These are phyloP conservation scores for Coniosporium apollinis DNA, from an alignment of 495 filamentous ascomycete species.

Conservation along the genomic window DNA sequence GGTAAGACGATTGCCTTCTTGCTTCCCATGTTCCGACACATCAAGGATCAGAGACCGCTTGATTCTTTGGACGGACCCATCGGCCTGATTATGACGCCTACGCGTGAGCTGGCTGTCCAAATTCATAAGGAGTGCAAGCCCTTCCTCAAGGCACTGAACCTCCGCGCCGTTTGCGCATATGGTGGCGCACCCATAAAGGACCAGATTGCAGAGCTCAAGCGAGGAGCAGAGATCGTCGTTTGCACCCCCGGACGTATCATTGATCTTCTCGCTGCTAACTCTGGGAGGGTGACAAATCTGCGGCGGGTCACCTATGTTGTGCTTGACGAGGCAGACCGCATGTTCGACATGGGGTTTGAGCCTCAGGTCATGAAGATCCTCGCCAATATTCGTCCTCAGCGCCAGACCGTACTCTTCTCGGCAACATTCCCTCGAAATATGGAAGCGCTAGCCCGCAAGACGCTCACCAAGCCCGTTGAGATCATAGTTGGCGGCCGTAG, in stretches of 20 bases:
- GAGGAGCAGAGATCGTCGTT: conserved; percentile 86
- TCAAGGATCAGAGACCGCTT: conserved; percentile 82
- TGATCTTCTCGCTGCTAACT: conserved; percentile 83
- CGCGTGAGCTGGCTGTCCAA: conserved; percentile 84
- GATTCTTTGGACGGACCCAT: conserved; percentile 76
- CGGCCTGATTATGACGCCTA: conserved; percentile 80
- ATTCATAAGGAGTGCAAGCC: conserved; percentile 90
- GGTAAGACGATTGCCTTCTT: conserved; percentile 95
- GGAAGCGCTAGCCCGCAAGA: conserved; percentile 79
- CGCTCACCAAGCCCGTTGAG: conserved; percentile 70
- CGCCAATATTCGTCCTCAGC: conserved; percentile 72
- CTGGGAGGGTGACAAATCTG: conserved; percentile 80
- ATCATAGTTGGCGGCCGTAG: conserved; percentile 83
- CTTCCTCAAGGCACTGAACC: conserved; percentile 72
- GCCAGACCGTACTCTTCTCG: conserved; percentile 89
- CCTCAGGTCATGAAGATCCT: conserved; percentile 97
- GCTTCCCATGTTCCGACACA: conserved; percentile 92
- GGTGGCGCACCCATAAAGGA: conserved; percentile 95
- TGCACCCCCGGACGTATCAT: conserved; percentile 96
- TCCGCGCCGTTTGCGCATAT: conserved; percentile 88
- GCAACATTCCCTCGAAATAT: conserved; percentile 93
- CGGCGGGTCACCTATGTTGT: conserved; percentile 81
- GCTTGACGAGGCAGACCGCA: conserved; percentile 92
- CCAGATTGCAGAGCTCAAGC: conserved; percentile 90
- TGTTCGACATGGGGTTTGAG: conserved; percentile 99